Percentiles rank a stretch among this genome's conserved stretches.
These are phyloP conservation scores for Myochromella boudieri DNA, from an alignment of 768 basidiomycete genomes.

Conservation along the genomic window DNA sequence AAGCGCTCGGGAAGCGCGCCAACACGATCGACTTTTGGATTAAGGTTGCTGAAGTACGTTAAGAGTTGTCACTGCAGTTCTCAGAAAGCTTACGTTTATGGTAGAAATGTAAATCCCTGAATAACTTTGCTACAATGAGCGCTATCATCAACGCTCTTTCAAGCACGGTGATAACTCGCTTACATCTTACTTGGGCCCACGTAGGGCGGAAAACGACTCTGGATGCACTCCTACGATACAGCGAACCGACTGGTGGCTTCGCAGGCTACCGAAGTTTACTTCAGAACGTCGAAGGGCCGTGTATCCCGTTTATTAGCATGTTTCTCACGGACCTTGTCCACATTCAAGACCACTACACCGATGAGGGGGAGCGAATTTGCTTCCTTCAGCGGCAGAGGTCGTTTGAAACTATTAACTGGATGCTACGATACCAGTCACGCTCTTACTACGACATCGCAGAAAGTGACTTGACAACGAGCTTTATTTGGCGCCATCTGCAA, in stretches of 20 bases:
- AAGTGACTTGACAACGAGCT: constrained; percentile 43
- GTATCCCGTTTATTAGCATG: constrained; percentile 68
- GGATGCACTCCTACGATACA: constrained; percentile 52
- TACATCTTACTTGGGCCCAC: constrained; percentile 69
- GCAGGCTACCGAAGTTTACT: constrained; percentile 52
- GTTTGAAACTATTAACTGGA: constrained; percentile 51
- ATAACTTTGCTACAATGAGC: constrained; percentile 69
- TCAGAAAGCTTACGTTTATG: background rate
- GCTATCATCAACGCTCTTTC: constrained; percentile 65
- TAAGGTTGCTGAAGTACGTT: constrained; percentile 67
- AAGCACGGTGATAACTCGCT: constrained; percentile 53
- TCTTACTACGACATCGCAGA: constrained; percentile 49
- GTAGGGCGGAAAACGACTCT: constrained; percentile 50
- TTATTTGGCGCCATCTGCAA: constrained; percentile 47
- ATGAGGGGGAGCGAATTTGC: constrained; percentile 42
- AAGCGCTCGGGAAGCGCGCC: constrained; percentile 51
- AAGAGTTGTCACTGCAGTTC: background rate
- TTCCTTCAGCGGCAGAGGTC: constrained; percentile 57
- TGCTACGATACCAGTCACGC: constrained; percentile 58
- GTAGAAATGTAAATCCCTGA: constrained; percentile 63
- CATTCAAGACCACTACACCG: constrained; percentile 49
- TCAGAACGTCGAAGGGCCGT: constrained; percentile 50
- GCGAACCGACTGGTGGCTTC: constrained; percentile 61
- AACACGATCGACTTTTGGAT: constrained; percentile 73
- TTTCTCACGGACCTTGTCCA: constrained; percentile 62